phyloP scores from a whole-genome alignment of 73 alveolate species.

The Stentor coeruleus region DNA sequence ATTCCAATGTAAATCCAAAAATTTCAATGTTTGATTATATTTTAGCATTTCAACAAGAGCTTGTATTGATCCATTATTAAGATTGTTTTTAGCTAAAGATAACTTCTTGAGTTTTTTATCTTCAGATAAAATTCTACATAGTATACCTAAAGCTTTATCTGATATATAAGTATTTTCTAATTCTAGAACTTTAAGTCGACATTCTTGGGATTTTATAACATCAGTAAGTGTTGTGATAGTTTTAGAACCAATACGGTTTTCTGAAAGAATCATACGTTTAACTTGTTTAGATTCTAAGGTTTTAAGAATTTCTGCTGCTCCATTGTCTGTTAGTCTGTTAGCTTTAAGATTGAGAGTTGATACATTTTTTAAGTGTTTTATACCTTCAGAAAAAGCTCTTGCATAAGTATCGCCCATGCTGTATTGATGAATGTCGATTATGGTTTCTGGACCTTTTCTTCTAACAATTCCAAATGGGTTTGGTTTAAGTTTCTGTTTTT shows the following conservation, averaged over 20 bases:
- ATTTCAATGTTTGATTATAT: neutral
- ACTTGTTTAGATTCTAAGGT: neutral
- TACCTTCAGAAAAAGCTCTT: constrained; percentile 10
- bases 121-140: neutral
- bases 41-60: neutral
- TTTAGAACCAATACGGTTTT: neutral
- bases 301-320: neutral
- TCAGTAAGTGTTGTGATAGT: neutral
- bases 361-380: constrained; percentile 12
- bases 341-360: neutral
- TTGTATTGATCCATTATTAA: neutral
- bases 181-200: neutral
- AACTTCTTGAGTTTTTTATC: neutral
- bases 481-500: neutral
- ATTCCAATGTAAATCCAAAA: constrained; percentile 56
- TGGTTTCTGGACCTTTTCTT: neutral
- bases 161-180: neutral
- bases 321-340: constrained; percentile 20
- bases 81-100: neutral
- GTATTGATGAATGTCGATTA: neutral
- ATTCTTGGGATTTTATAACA: neutral
- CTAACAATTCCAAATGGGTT: constrained; percentile 12
- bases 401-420: constrained; percentile 32
- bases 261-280: neutral
- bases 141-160: neutral